phyloP scores from a whole-genome alignment of 257 asterid species.

The Solanum pimpinellifolium region DNA sequence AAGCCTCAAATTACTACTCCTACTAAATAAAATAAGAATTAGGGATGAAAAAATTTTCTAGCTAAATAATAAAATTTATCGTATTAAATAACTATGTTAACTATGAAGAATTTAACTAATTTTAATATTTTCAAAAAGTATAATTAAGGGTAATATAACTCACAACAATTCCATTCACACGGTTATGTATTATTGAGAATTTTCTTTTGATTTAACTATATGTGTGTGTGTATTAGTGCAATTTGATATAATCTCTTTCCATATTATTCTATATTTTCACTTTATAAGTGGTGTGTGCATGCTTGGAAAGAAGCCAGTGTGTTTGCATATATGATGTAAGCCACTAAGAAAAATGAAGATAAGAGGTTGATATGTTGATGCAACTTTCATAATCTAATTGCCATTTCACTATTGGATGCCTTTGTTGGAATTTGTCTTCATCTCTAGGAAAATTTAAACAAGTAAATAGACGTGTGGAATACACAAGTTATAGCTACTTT shows the following conservation, averaged over 20 bases:
- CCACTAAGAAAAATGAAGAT: conserved; percentile 26
- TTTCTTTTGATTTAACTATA: not conserved
- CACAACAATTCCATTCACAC: not conserved
- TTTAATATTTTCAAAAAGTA: not conserved
- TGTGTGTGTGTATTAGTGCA: not conserved
- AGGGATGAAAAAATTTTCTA: not conserved
- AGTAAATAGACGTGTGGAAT: not conserved
- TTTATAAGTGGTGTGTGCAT: conserved; percentile 7
- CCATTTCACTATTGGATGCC: conserved; percentile 14
- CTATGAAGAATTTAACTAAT: not conserved
- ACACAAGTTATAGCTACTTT: not conserved
- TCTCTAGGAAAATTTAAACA: not conserved
- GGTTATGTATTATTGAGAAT: not conserved
- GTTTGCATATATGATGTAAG: conserved; percentile 38
- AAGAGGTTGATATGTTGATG: conserved; percentile 67
- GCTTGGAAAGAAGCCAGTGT: conserved; percentile 17
- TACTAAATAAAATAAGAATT: not conserved
- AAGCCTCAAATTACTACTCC: not conserved
- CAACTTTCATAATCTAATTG: conserved; percentile 45
- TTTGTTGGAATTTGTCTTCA: not conserved
- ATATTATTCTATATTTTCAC: not conserved
- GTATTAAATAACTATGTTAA: not conserved
- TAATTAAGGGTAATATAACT: not conserved
- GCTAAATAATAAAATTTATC: not conserved
- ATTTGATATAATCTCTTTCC: not conserved